Evolutionary conservation across 805 yeast species (phyloP), one percentile per base, ranked within the genome.

Genomic region (Wickerhamiella australiensis): DNA sequence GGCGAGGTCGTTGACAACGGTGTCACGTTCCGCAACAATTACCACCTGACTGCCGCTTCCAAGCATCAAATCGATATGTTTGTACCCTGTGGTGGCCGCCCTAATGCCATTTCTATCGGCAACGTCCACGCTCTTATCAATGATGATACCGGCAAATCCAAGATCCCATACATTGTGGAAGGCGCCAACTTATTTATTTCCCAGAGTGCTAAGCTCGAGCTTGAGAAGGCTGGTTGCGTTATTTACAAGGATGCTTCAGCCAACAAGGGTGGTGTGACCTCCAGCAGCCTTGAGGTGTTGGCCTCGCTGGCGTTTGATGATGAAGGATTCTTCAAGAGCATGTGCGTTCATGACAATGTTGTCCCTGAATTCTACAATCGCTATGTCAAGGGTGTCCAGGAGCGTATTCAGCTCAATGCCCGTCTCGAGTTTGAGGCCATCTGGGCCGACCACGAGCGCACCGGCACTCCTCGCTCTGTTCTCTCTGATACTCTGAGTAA

Each of bases 11-110:
- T 92, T 29, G 74, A 85, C 50, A 83, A 83, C 60, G 98, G 98
- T 60, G 80, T 87, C 45, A 75, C 80, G 17, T 92, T 88, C 72
- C 79, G 98, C 70, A 92, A 90, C 69, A 75, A 78, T 37, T 90
- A 84, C 80, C 98, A 90, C 65, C 72, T 85, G 56, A 77, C 79
- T 57, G 75, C 78, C 54, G 79, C 82, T 53, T 75, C 75, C 53
- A 78, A 77, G 60, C 75, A 77, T 42, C 74, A 75, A 27, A 73
- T 87, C 53, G 87, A 86, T 59, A 70, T 90, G 62, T 88, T 92
- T 68, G 96, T 88, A 40, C 98, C 98, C 52, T 90, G 98, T 68
- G 98, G 98, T 67, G 98, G 98, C 58, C 82, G 98, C 69, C 98
- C 98, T 53, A 90, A 85, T 59, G 94, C 97, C 18, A 80, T 90